Evolutionary conservation across 2,329 filamentous ascomycete species (phyloP).

Genomic region (Botrytis pseudocinerea): DNA sequence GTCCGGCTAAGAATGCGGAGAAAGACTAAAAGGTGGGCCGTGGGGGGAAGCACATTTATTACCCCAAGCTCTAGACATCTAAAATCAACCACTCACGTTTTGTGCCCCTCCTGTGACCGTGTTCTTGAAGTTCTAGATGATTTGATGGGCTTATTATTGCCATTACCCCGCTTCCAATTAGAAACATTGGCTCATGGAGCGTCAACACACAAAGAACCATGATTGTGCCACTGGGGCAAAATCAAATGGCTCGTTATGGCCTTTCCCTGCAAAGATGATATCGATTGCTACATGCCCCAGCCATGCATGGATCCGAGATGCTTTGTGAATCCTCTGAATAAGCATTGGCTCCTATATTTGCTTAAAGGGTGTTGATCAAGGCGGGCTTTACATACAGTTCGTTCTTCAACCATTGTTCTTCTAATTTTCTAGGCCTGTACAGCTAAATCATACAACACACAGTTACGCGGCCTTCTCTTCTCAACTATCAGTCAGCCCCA

Average conservation of each 20-base stretch:
- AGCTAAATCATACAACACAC: background rate
- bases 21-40: background rate
- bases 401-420: background rate
- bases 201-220: background rate
- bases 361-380: background rate
- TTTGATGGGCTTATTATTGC: background rate
- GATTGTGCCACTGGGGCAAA: background rate
- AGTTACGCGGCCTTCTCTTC: background rate
- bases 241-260: background rate
- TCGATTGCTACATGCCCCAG: background rate
- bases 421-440: background rate
- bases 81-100: background rate
- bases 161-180: constrained; percentile 6
- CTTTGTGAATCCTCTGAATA: background rate
- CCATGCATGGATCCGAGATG: background rate
- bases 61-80: background rate
- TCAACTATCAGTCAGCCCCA: background rate
- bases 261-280: background rate
- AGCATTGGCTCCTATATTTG: background rate
- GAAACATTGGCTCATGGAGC: background rate
- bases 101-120: background rate
- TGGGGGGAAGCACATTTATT: background rate
- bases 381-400: background rate
- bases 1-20: constrained; percentile 8
- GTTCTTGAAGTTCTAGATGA: background rate